Percentiles rank a stretch among this genome's conserved stretches.
Evolutionary conservation across 805 yeast genomes (phyloP).

Genomic region (Teunomyces pallodes): DNA sequence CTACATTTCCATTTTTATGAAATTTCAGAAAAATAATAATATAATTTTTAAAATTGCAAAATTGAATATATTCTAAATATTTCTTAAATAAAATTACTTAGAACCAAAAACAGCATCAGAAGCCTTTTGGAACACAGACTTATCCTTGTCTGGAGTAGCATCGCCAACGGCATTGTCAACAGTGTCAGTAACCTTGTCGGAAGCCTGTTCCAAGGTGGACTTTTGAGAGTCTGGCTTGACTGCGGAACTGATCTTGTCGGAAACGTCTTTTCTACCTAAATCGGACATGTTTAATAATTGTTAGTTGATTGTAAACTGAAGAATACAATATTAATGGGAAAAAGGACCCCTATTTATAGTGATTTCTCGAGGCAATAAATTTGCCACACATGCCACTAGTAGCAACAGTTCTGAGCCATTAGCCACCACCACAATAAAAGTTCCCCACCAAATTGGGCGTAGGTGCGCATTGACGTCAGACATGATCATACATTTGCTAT

Average conservation of each 20-base stretch:
- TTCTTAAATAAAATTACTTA: slow-evolving; percentile 18
- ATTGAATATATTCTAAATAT: neutral
- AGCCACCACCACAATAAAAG: too few relatives aligned
- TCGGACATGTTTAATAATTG: slow-evolving; percentile 32
- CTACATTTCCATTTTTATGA: too few relatives aligned
- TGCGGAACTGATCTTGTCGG: slow-evolving; percentile 36
- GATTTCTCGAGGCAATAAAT: neutral
- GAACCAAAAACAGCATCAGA: slow-evolving; percentile 45
- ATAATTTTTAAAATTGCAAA: too few relatives aligned
- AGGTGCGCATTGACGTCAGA: too few relatives aligned
- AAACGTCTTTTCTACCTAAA: slow-evolving; percentile 41
- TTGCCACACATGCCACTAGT: neutral
- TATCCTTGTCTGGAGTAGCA: slow-evolving; percentile 32
- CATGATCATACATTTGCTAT: neutral
- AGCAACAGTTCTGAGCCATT: neutral
- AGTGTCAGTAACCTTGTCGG: slow-evolving; percentile 37
- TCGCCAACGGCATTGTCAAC: slow-evolving; percentile 38
- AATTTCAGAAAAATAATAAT: too few relatives aligned
- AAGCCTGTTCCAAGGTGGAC: slow-evolving; percentile 33
- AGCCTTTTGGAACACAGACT: slow-evolving; percentile 42
- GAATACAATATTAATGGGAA: neutral
- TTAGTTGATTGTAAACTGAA: neutral
- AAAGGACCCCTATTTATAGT: neutral
- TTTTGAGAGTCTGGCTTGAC: slow-evolving; percentile 44
- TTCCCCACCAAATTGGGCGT: too few relatives aligned